phyloP scores from a whole-genome alignment of 306 rosid species.

The Lathyrus oleraceus region DNA sequence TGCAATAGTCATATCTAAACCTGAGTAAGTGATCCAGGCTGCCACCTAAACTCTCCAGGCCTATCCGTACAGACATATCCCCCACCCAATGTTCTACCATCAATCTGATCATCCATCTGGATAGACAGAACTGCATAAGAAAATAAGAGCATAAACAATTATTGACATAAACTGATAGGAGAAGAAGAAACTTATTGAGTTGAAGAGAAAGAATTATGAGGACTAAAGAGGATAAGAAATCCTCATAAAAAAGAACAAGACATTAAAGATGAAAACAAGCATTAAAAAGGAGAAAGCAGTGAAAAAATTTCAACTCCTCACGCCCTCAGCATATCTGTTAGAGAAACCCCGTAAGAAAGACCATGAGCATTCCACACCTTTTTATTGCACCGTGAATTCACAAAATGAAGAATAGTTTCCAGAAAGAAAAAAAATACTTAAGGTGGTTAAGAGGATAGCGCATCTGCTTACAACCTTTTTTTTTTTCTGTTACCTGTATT shows the following conservation, averaged over 20 bases:
- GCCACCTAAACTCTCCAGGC: conserved; percentile 97
- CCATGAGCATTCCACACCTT: background rate
- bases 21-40: conserved; percentile 96
- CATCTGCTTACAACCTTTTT: conserved; percentile 18
- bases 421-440: background rate
- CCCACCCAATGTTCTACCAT: conserved; percentile 80
- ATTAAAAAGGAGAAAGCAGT: background rate
- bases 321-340: background rate
- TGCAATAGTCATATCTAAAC: conserved; percentile 45
- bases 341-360: background rate
- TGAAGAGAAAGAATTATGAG: background rate
- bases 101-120: conserved; percentile 96
- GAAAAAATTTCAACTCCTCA: background rate
- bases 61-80: conserved; percentile 78
- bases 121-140: conserved; percentile 68
- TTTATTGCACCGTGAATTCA: background rate
- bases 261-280: background rate
- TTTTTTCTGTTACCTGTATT: background rate
- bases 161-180: background rate
- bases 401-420: conserved; percentile 9
- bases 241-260: conserved; percentile 8
- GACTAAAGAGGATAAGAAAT: conserved; percentile 15
- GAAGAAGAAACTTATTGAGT: conserved; percentile 5
- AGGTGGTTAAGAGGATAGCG: background rate
- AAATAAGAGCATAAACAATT: conserved; percentile 22